phyloP scores from a whole-genome alignment of 2,329 filamentous ascomycete genomes.

The Arthrobotrys sphaeroides region DNA sequence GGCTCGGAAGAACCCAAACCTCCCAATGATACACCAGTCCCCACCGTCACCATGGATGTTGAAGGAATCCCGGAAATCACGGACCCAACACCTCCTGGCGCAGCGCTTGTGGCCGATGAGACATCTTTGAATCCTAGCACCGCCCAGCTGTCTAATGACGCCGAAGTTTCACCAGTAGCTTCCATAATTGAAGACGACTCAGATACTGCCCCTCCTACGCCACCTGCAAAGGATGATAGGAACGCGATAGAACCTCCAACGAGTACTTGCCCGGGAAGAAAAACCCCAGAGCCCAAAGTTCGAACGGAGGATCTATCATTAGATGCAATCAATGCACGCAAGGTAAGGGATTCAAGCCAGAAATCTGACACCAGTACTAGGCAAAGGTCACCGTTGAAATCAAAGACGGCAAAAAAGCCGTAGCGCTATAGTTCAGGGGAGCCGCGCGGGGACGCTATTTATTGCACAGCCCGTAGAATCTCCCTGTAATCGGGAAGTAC shows the following conservation, averaged over 20 bases:
- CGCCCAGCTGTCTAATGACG: neutral
- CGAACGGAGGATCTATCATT: neutral
- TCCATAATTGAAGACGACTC: neutral
- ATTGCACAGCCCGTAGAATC: too few relatives aligned
- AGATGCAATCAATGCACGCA: neutral
- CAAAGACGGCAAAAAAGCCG: neutral
- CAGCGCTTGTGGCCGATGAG: neutral
- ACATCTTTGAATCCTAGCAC: neutral
- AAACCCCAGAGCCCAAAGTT: neutral
- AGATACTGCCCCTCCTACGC: neutral
- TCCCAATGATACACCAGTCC: neutral
- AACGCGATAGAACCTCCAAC: slow-evolving; percentile 1
- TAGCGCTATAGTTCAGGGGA: neutral
- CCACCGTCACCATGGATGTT: neutral
- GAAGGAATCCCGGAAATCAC: neutral
- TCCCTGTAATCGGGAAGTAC: too few relatives aligned
- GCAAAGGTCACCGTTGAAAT: neutral
- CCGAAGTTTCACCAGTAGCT: neutral
- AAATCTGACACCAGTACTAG: neutral
- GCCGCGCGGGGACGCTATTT: too few relatives aligned
- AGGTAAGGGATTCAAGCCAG: slow-evolving; percentile 1
- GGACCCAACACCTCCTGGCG: neutral
- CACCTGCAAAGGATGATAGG: neutral
- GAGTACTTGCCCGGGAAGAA: slow-evolving; percentile 1
- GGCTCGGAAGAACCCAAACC: neutral